Evolutionary conservation across 2,329 filamentous ascomycete genomes (phyloP), one percentile per base, ranked within the genome.

Genomic region (Rutstroemia sp.): DNA sequence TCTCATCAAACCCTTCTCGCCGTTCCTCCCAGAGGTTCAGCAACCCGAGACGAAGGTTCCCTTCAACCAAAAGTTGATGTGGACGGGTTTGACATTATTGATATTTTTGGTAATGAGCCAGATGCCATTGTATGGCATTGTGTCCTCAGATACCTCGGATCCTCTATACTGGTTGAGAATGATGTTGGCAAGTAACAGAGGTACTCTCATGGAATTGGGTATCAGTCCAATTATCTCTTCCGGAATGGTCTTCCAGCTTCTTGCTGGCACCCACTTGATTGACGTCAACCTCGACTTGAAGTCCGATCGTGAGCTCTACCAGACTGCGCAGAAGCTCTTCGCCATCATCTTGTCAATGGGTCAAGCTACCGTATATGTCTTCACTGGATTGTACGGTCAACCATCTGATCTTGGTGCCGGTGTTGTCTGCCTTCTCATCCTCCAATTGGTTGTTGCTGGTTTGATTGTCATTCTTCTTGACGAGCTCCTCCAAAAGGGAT

Each of bases 91-190:
- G 73, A 97, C 94, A 64, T 84, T 99, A 68, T 80, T 99, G 74
- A 95, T 97, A 78, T 99, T 99, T 84, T 79, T 99, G 82, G 91
- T 99, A 76, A 99, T 99, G 94, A 96, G 91, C 79, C 94, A 96
- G 79, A 97, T 99, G 94, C 92, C 94, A 64, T 79, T 94, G 61
- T 99, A 99, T 78, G 94, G 94, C 77, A 99, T 99, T 75, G 95
- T 99, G 71, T 99, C 94, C 56, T 99, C 94, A 70, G 89, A 94
- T 76, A 96, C 91, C 68, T 97, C 94, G 60, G 95, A 99, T 78
- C 95, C 94, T 67, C 82, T 99, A 70, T 99, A 99, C 84, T 99
- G 94, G 94, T 83, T 99, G 71, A 88, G 94, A 76, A 97, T 99
- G 92, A 96, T 99, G 86, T 85, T 97, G 83, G 94, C 94, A 71